phyloP scores from a whole-genome alignment of 805 yeast species.

The Teunomyces tritomae region DNA sequence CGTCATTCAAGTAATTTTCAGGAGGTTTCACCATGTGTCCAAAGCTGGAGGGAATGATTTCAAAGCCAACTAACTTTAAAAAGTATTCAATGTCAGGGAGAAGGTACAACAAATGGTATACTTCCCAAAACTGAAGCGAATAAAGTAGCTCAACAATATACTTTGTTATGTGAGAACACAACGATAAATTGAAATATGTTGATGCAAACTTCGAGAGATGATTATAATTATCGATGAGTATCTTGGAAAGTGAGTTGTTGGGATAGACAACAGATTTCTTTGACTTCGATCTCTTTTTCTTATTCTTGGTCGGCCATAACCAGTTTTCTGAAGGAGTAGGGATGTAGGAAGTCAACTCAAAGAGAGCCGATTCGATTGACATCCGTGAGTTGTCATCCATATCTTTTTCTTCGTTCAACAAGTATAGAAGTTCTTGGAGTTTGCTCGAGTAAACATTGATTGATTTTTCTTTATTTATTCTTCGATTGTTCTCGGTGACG shows the following conservation, averaged over 20 bases:
- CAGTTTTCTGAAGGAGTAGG: slow-evolving; percentile 19
- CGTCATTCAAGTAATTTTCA: slow-evolving; percentile 30
- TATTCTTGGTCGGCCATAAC: slow-evolving; percentile 7
- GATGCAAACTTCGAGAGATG: slow-evolving; percentile 27
- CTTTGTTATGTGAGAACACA: slow-evolving; percentile 39
- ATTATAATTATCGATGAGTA: slow-evolving; percentile 39
- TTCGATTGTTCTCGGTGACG: slow-evolving; percentile 4
- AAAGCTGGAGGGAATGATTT: slow-evolving; percentile 32
- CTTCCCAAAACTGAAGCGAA: slow-evolving; percentile 43
- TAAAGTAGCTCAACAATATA: slow-evolving; percentile 38
- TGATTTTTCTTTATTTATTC: slow-evolving; percentile 11
- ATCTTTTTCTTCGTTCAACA: slow-evolving; percentile 25
- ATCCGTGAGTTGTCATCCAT: slow-evolving; percentile 29
- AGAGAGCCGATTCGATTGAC: slow-evolving; percentile 25
- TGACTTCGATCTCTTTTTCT: background rate
- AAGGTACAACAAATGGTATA: slow-evolving; percentile 36
- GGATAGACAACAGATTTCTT: slow-evolving; percentile 25
- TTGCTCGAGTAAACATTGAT: slow-evolving; percentile 32
- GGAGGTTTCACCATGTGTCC: slow-evolving; percentile 43
- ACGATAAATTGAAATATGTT: slow-evolving; percentile 35
- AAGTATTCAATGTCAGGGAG: slow-evolving; percentile 34
- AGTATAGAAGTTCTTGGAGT: slow-evolving; percentile 27
- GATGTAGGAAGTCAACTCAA: slow-evolving; percentile 23
- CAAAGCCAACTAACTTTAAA: slow-evolving; percentile 33
- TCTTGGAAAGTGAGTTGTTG: slow-evolving; percentile 31